Conservation (phyloP, 192 early-diverging fungal species). For the Diversispora epigaea region DNA sequence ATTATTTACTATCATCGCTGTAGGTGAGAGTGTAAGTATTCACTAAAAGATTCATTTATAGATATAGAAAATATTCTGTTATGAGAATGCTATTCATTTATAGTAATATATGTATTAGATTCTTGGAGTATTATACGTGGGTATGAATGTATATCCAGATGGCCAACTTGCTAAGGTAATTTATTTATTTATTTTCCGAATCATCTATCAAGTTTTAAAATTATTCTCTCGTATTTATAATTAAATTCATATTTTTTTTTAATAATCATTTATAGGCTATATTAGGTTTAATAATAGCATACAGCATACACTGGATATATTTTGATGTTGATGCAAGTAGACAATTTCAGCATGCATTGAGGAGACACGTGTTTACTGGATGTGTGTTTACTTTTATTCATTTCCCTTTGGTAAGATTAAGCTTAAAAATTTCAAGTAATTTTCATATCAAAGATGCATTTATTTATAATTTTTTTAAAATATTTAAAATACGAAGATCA, state of each 20-base stretch:
- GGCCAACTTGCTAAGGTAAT: conserved; percentile 33
- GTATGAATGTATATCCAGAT: conserved; percentile 19
- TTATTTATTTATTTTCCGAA: background rate
- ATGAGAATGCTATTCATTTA: background rate
- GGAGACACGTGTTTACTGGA: conserved; percentile 40
- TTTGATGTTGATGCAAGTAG: conserved; percentile 43
- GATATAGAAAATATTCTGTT: background rate
- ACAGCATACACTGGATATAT: conserved; percentile 46
- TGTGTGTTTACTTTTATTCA: conserved; percentile 36
- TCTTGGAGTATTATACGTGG: conserved; percentile 35
- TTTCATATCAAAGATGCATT: background rate
- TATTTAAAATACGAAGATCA: background rate
- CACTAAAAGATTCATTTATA: background rate
- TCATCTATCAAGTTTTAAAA: no score
- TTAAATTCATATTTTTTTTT: background rate
- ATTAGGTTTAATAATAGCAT: conserved; percentile 41
- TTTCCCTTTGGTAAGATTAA: conserved; percentile 31
- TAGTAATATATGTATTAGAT: conserved; percentile 2
- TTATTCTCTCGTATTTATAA: background rate
- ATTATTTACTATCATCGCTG: conserved; percentile 37
- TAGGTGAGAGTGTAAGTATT: conserved; percentile 41
- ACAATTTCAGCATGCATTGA: conserved; percentile 41
- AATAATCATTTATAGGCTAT: conserved; percentile 22
- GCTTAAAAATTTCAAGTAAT: background rate
- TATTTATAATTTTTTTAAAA: background rate